phyloP scores from a whole-genome alignment of 179 eudicot species.

The Sideroxylon spinosum region DNA sequence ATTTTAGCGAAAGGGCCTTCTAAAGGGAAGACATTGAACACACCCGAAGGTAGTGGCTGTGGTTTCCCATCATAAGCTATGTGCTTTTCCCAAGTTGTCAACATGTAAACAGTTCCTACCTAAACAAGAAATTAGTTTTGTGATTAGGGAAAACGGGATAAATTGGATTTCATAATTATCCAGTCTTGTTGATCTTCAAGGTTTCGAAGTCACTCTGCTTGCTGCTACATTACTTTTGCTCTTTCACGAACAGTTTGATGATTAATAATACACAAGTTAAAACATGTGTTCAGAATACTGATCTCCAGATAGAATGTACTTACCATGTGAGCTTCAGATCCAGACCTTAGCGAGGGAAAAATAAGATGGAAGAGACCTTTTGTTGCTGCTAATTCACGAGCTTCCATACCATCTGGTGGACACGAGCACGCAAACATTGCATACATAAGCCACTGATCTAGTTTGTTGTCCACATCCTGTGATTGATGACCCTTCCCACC shows the following conservation, averaged over 20 bases:
- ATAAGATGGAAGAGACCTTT: constrained; percentile 85
- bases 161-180: neutral
- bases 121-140: too few species aligned
- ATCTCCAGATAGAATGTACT: constrained; percentile 29
- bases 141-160: neutral
- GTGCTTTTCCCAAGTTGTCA: too few species aligned
- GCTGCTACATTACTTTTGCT: neutral
- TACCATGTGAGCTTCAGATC: constrained; percentile 91
- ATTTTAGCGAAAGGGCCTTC: too few species aligned
- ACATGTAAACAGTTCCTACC: too few species aligned
- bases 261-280: neutral
- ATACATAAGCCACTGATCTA: constrained; percentile 99
- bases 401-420: constrained; percentile 73
- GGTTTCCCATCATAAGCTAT: too few species aligned
- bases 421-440: constrained; percentile 98
- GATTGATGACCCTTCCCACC: constrained; percentile 93
- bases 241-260: neutral
- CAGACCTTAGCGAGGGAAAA: constrained; percentile 86
- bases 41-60: too few species aligned
- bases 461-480: constrained; percentile 83
- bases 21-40: too few species aligned
- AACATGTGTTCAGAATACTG: neutral
- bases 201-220: neutral
- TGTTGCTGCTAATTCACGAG: constrained; percentile 65
- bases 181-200: neutral